Evolutionary conservation across 441 rosid species (phyloP).

Genomic region (Erysimum pusillum): DNA sequence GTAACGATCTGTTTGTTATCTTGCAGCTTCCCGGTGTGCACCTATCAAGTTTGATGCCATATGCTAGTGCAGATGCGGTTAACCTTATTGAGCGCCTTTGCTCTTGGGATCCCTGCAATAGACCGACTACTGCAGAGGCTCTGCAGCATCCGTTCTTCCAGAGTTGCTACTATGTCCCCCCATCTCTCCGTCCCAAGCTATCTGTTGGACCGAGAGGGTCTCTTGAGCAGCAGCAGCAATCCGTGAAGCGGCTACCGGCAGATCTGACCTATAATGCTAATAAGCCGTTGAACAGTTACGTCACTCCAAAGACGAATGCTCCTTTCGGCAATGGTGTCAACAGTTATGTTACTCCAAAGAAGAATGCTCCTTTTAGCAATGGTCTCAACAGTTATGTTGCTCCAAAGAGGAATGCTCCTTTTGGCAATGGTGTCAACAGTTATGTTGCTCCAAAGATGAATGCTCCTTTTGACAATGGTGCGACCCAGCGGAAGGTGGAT

Average conservation of each 20-base stretch:
- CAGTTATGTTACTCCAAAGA: constrained; percentile 52
- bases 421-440: constrained; percentile 52
- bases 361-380: constrained; percentile 57
- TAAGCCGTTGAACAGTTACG: constrained; percentile 54
- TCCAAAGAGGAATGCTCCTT: constrained; percentile 55
- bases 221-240: constrained; percentile 58
- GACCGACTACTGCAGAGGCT: constrained; percentile 88
- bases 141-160: constrained; percentile 95
- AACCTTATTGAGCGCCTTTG: constrained; percentile 85
- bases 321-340: constrained; percentile 57
- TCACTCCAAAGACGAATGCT: constrained; percentile 59
- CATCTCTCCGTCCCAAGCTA: constrained; percentile 74
- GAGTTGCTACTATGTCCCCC: constrained; percentile 91
- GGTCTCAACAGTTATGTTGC: constrained; percentile 48
- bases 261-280: constrained; percentile 53
- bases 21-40: constrained; percentile 71
- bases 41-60: constrained; percentile 71
- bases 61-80: constrained; percentile 79
- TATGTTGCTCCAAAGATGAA: constrained; percentile 57
- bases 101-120: constrained; percentile 90
- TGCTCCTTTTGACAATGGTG: constrained; percentile 60
- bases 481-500: constrained; percentile 65
- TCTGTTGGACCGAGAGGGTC: constrained; percentile 61
- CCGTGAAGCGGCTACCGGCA: constrained; percentile 58
- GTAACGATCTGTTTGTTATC: constrained; percentile 23